Evolutionary conservation across 345 rosid species (phyloP).

Genomic region (Alliaria petiolata): DNA sequence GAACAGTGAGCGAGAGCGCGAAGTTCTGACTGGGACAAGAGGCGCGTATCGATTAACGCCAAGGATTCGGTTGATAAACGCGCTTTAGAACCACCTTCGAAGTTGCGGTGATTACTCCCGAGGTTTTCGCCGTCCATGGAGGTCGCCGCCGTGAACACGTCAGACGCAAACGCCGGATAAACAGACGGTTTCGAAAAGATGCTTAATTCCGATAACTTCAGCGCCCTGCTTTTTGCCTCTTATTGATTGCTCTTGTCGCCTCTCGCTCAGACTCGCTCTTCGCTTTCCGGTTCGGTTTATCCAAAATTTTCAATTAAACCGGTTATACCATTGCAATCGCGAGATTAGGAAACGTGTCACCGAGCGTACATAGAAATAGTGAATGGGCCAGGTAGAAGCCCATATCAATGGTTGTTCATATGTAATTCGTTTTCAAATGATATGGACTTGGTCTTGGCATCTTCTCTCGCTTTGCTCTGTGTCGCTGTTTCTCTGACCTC

Average conservation of each 20-base stretch:
- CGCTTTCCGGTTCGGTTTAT: conserved; percentile 13
- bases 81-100: neutral
- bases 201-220: neutral
- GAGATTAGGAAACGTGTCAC: too few species aligned
- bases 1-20: conserved; percentile 56
- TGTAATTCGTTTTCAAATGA: too few species aligned
- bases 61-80: conserved; percentile 38
- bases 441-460: too few species aligned
- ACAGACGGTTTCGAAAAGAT: conserved; percentile 10
- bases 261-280: too few species aligned
- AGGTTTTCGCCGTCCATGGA: conserved; percentile 32
- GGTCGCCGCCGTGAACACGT: conserved; percentile 40
- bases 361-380: neutral
- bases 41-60: conserved; percentile 60
- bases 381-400: neutral
- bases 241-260: too few species aligned
- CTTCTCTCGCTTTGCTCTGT: neutral
- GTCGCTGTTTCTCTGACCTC: neutral
- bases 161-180: neutral
- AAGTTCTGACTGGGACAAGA: conserved; percentile 66
- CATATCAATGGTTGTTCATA: too few species aligned
- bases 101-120: conserved; percentile 9
- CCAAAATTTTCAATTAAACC: neutral
- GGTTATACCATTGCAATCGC: neutral
- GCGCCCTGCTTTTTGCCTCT: neutral